Percentiles rank a stretch among this genome's conserved stretches.
Conservation (phyloP, 345 rosid genomes). For the Eucalyptus shirleyi region DNA sequence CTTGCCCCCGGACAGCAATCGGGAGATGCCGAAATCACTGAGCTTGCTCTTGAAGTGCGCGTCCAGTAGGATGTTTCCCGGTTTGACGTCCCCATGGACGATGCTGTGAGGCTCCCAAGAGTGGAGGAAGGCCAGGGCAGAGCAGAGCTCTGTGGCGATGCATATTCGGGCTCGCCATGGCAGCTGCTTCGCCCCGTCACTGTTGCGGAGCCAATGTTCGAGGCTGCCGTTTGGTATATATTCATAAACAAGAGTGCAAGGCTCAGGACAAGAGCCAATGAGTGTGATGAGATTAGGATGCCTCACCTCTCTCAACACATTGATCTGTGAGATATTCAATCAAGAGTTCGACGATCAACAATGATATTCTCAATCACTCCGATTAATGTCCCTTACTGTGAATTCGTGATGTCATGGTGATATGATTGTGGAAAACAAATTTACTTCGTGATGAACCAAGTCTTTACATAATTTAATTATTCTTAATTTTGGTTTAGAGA, state of each 20-base stretch:
- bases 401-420: not conserved
- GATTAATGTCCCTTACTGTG: not conserved
- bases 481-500: not conserved
- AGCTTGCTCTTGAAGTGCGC: not conserved
- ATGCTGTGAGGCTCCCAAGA: not conserved
- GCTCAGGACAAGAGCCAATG: constrained; percentile 76
- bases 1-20: not conserved
- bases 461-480: not conserved
- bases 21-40: not conserved
- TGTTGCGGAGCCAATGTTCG: constrained; percentile 65
- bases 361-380: not conserved
- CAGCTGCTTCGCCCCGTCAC: constrained; percentile 51
- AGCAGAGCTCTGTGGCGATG: not conserved
- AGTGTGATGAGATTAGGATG: constrained; percentile 79
- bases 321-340: not conserved
- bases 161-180: constrained; percentile 59
- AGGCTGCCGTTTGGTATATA: constrained; percentile 80
- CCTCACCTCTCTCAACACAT: constrained; percentile 23
- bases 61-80: not conserved
- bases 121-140: not conserved
- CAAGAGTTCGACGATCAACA: not conserved
- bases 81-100: not conserved
- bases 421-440: not conserved
- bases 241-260: constrained; percentile 67
- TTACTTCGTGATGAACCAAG: not conserved